Conservation (phyloP, 371 early-diverging fungal species). For the Lichtheimia ramosa region DNA sequence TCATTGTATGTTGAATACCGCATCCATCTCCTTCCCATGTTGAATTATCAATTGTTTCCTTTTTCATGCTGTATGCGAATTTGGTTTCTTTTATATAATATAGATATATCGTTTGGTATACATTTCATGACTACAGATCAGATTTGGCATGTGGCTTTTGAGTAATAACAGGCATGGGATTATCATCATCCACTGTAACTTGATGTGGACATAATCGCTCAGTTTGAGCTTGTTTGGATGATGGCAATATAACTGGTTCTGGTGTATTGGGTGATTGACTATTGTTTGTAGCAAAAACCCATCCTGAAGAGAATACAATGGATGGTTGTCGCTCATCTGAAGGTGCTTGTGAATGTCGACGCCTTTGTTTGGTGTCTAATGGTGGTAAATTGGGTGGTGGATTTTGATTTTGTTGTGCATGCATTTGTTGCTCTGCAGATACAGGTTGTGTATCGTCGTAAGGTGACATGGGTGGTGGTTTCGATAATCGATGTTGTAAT, state of each 20-base stretch:
- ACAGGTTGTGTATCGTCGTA: background rate
- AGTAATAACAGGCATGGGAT: background rate
- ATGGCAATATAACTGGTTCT: background rate
- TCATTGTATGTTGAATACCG: no score
- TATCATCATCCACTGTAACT: background rate
- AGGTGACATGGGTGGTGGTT: conserved; percentile 6
- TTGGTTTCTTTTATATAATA: no score
- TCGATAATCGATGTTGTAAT: conserved; percentile 3
- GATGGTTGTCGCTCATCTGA: background rate
- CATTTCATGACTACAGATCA: no score
- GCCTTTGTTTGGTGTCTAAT: no score
- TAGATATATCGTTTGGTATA: no score
- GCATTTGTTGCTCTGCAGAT: no score
- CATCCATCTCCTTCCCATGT: no score
- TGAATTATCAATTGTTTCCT: no score
- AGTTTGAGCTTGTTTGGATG: background rate
- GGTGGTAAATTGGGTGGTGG: no score
- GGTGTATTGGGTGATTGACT: background rate
- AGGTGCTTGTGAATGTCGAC: no score
- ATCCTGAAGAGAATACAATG: conserved; percentile 7
- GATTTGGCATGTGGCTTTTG: conserved; percentile 1
- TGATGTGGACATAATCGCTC: conserved; percentile 3
- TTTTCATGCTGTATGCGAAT: no score
- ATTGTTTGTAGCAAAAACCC: conserved; percentile 5
- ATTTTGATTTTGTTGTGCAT: no score